phyloP scores from a whole-genome alignment of 2,329 filamentous ascomycete genomes.

The Penicillium sp. region DNA sequence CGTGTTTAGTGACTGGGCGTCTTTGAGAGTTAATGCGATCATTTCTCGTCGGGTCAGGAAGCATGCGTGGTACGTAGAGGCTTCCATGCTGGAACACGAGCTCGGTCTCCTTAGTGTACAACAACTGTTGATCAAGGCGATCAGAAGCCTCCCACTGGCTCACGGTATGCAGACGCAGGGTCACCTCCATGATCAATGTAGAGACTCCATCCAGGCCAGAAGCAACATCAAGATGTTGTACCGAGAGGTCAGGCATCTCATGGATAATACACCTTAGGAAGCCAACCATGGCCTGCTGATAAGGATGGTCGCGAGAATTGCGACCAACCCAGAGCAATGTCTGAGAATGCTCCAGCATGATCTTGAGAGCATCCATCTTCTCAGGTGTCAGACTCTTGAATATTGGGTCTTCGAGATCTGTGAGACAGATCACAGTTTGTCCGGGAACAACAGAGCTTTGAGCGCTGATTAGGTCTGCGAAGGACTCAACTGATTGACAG shows the following conservation, averaged over 20 bases:
- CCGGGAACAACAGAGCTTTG: too few relatives aligned
- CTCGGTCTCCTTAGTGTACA: constrained; percentile 29
- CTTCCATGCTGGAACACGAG: constrained; percentile 13
- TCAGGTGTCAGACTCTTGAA: constrained; percentile 6
- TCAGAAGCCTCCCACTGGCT: background rate
- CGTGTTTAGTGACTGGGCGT: background rate
- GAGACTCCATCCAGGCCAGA: background rate
- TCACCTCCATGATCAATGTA: background rate
- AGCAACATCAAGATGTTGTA: background rate
- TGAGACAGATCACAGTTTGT: too few relatives aligned
- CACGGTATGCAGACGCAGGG: background rate
- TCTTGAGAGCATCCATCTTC: constrained; percentile 4
- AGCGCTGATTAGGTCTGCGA: background rate
- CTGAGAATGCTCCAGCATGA: background rate
- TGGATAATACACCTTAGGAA: background rate
- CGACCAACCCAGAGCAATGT: constrained; percentile 13
- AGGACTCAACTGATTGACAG: background rate
- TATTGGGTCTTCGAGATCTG: background rate
- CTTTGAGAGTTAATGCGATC: background rate
- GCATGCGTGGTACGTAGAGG: background rate
- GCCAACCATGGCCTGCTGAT: constrained; percentile 9
- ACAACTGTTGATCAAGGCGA: background rate
- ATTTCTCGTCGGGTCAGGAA: background rate
- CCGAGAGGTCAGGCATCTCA: background rate
- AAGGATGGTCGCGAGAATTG: constrained; percentile 4